Evolutionary conservation across 2,329 filamentous ascomycete species (phyloP), one percentile per base, ranked within the genome.

Genomic region (Aureobasidium uvarum): DNA sequence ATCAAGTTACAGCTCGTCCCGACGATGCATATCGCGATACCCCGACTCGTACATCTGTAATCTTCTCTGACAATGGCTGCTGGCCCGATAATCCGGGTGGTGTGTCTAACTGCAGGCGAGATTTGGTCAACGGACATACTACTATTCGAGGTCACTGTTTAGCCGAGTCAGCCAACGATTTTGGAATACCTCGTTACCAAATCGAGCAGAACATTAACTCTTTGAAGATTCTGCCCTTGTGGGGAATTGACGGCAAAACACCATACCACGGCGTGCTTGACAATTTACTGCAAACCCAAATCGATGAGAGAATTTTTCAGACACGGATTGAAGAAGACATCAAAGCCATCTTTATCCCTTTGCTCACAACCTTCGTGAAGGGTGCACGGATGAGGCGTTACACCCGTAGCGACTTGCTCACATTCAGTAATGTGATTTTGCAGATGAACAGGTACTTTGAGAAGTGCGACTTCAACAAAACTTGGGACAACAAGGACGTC

Each of bases 61-160:
- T 84, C 68, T 82, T 83, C 60, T 76, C 78, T 23, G 82, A 84
- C 68, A 83, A 78, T 25, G 82, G 82, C 14, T 83, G 81, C 67
- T 83, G 81, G 81, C 81, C 81, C 2, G 80, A 82, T 66, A 80
- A 81, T 66, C 81, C 81, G 39, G 83, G 83, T 66, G 83, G 83
- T 69, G 83, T 85, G 16, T 84, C 82, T 43, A 82, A 82, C 65
- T 85, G 83, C 73, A 77, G 83, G 46, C 77, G 83, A 50, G 83
- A 85, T 70, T 77, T 85, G 71, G 81, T 85, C 71, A 83, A 85
- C 69, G 81, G 80, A 16, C 79, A 83, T 67, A 76, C 77, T 50
- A 83, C 81, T 0, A 82, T 85, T 68, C 80, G 81, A 65, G 83
- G 82, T 75, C 82, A 85, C 69, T 82, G 84, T 69, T 74, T 85